phyloP scores from a whole-genome alignment of 2,329 filamentous ascomycete species.

The Endothia cerciana region DNA sequence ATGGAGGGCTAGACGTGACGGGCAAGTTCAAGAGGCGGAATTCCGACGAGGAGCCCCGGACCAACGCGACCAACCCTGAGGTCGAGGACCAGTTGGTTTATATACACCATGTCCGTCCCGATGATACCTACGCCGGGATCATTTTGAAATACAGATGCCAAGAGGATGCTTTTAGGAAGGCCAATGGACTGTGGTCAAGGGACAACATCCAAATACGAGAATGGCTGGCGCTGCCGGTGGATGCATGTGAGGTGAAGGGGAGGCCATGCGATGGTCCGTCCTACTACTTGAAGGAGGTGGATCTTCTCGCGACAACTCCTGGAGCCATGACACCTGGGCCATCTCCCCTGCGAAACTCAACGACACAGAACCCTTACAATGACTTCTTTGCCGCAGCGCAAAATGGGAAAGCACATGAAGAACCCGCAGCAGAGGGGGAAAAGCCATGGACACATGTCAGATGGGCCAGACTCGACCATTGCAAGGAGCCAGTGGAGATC shows the following conservation, averaged over 20 bases:
- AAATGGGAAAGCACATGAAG: constrained; percentile 39
- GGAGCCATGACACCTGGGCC: constrained; percentile 38
- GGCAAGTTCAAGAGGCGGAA: constrained; percentile 67
- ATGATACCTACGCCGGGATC: constrained; percentile 89
- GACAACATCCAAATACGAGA: constrained; percentile 87
- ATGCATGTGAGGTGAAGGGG: constrained; percentile 84
- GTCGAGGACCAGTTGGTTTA: constrained; percentile 83
- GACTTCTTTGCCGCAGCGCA: constrained; percentile 47
- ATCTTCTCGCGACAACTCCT: constrained; percentile 58
- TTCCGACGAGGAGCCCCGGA: constrained; percentile 62
- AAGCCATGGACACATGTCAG: constrained; percentile 83
- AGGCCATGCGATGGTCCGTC: constrained; percentile 63
- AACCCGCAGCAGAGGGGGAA: constrained; percentile 56
- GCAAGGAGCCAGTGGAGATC: constrained; percentile 75
- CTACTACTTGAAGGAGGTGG: constrained; percentile 46
- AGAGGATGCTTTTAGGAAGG: constrained; percentile 78
- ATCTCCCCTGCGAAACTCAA: constrained; percentile 33
- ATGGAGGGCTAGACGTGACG: constrained; percentile 58
- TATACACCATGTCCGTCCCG: constrained; percentile 79
- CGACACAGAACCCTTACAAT: constrained; percentile 39
- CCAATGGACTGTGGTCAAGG: constrained; percentile 93
- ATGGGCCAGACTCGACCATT: constrained; percentile 81
- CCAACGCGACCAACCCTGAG: constrained; percentile 55
- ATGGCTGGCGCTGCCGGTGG: constrained; percentile 82
- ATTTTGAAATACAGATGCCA: constrained; percentile 89